A percentile compares a stretch with the other conserved stretches of the same genome.
phyloP scores from a whole-genome alignment of 345 rosid genomes.

The Bruguiera sexangula region DNA sequence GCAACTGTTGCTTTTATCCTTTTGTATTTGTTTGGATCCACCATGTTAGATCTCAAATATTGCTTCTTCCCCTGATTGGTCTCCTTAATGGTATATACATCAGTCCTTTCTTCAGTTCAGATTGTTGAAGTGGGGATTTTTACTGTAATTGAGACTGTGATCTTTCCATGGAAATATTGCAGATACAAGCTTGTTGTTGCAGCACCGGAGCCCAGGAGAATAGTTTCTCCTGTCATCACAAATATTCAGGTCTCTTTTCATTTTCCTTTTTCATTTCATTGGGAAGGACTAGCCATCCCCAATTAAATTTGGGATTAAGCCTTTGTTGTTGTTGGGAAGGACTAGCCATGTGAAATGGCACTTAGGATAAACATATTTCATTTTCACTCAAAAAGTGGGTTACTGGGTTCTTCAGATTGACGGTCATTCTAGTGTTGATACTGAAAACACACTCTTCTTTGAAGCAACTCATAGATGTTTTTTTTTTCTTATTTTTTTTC shows the following conservation, averaged over 20 bases:
- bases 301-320: too few relatives aligned
- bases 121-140: slow-evolving; percentile 1
- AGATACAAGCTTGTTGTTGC: slow-evolving; percentile 88
- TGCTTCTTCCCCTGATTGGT: not conserved
- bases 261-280: not conserved
- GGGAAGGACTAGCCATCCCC: not conserved
- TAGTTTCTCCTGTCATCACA: slow-evolving; percentile 69
- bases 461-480: not conserved
- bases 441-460: not conserved
- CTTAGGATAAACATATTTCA: not conserved
- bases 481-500: not conserved
- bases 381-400: not conserved
- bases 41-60: not conserved
- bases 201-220: slow-evolving; percentile 75
- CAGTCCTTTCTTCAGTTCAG: slow-evolving; percentile 5
- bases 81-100: not conserved
- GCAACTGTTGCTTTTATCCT: not conserved
- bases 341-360: slow-evolving; percentile 1
- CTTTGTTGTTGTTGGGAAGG: not conserved
- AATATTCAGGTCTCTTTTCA: slow-evolving; percentile 68
- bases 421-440: not conserved
- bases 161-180: slow-evolving; percentile 27
- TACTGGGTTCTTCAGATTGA: not conserved
- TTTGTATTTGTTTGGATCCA: not conserved
- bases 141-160: not conserved